phyloP scores from a whole-genome alignment of 306 rosid species.

The Cucurbita pepo region DNA sequence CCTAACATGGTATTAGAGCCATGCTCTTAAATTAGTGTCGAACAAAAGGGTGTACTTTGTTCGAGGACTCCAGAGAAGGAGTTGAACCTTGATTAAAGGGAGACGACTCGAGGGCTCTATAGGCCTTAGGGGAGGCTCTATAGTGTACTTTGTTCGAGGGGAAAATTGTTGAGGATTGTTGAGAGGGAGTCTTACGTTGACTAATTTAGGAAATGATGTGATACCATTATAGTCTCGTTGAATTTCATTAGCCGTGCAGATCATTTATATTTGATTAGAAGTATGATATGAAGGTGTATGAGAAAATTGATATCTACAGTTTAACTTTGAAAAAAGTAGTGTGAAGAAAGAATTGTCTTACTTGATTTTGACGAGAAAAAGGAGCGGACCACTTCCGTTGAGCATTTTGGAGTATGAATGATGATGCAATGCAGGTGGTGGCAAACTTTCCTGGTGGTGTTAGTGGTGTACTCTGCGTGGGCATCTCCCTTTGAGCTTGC shows the following conservation, averaged over 20 bases:
- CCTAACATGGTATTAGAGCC: too few relatives aligned
- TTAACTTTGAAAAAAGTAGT: not conserved
- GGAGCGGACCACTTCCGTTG: not conserved
- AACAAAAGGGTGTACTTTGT: too few relatives aligned
- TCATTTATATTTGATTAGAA: not conserved
- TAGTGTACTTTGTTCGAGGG: too few relatives aligned
- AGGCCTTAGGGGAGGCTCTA: too few relatives aligned
- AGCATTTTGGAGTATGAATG: not conserved
- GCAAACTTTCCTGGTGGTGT: constrained; percentile 56
- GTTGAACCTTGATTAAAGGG: too few relatives aligned
- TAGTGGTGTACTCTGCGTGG: constrained; percentile 82
- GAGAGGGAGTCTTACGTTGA: too few relatives aligned
- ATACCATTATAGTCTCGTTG: too few relatives aligned
- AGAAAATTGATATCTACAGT: not conserved
- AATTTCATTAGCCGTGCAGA: not conserved
- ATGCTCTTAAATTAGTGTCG: too few relatives aligned
- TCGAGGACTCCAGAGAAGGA: too few relatives aligned
- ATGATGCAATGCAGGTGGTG: constrained; percentile 36
- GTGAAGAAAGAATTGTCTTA: not conserved
- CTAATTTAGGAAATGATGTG: too few relatives aligned
- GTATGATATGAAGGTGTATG: not conserved
- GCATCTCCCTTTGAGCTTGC: constrained; percentile 79
- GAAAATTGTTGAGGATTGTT: too few relatives aligned
- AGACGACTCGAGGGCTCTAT: too few relatives aligned
- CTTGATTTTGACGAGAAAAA: constrained; percentile 1